Conservation (phyloP, 78 protist species). For the Dictyostelium purpureum region DNA sequence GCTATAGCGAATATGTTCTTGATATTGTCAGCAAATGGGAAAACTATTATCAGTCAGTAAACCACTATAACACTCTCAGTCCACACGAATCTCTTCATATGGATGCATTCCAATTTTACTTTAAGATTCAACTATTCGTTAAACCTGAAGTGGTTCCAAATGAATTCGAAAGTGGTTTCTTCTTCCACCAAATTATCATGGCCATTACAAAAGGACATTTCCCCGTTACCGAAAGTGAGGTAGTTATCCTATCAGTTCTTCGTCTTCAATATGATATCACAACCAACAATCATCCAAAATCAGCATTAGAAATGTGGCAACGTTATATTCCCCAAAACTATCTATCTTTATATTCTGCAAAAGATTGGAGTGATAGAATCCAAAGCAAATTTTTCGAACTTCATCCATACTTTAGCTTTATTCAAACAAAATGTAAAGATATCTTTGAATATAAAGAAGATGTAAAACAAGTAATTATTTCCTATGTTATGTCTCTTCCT, state of each 20-base stretch:
- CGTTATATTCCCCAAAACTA: slow-evolving; percentile 64
- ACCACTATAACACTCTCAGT: slow-evolving; percentile 17
- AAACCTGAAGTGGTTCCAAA: slow-evolving; percentile 25
- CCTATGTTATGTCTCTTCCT: slow-evolving; percentile 37
- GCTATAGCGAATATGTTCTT: slow-evolving; percentile 20
- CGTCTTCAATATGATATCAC: slow-evolving; percentile 32
- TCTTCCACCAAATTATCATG: slow-evolving; percentile 22
- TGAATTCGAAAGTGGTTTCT: slow-evolving; percentile 8
- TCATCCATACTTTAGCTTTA: background rate
- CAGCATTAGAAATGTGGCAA: slow-evolving; percentile 42
- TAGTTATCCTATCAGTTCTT: slow-evolving; percentile 21
- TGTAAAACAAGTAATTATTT: background rate
- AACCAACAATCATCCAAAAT: background rate
- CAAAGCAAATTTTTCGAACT: slow-evolving; percentile 7
- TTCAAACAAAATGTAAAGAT: background rate
- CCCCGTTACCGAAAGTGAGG: slow-evolving; percentile 5
- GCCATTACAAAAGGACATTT: slow-evolving; percentile 21
- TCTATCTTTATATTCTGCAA: background rate
- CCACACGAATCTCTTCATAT: background rate
- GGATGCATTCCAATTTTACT: slow-evolving; percentile 57
- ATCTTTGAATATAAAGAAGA: background rate
- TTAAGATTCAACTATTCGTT: slow-evolving; percentile 50
- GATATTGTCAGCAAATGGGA: slow-evolving; percentile 67
- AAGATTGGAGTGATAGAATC: slow-evolving; percentile 43
- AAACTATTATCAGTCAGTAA: slow-evolving; percentile 29